A percentile compares a stretch with the other conserved stretches of the same genome.
Conservation (phyloP, 805 yeast genomes). For the Kodamaea laetipori region DNA sequence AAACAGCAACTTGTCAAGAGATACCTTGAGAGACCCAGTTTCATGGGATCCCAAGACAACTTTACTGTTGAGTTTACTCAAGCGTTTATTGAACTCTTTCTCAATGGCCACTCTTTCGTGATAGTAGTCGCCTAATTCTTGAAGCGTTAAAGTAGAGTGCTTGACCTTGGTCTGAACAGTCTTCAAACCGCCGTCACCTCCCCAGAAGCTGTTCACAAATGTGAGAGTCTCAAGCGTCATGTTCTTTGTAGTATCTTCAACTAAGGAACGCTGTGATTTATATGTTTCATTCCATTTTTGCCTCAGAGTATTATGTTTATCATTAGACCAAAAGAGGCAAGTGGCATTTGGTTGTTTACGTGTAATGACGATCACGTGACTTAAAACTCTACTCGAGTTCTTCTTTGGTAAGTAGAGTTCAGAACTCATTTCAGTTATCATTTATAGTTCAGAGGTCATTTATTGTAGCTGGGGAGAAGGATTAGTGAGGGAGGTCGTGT, state of each 20-base stretch:
- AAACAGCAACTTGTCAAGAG: constrained; percentile 57
- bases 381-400: too few species aligned
- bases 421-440: too few species aligned
- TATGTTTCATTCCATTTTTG: neutral
- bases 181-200: constrained; percentile 65
- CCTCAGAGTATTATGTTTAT: neutral
- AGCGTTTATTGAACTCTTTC: constrained; percentile 64
- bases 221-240: constrained; percentile 18
- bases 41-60: constrained; percentile 54
- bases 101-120: constrained; percentile 58
- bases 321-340: too few species aligned
- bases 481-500: too few species aligned
- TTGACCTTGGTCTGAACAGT: constrained; percentile 58
- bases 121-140: constrained; percentile 38
- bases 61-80: constrained; percentile 53
- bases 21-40: constrained; percentile 57
- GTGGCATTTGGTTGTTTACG: too few species aligned
- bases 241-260: neutral
- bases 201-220: constrained; percentile 55
- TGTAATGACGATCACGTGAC: too few species aligned
- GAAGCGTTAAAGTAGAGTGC: constrained; percentile 56
- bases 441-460: too few species aligned
- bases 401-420: too few species aligned
- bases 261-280: constrained; percentile 1
- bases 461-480: too few species aligned